These are phyloP conservation scores for Puccinellia tenuiflora DNA, from an alignment of 176 grass and related monocot genomes.

Conservation along the genomic window DNA sequence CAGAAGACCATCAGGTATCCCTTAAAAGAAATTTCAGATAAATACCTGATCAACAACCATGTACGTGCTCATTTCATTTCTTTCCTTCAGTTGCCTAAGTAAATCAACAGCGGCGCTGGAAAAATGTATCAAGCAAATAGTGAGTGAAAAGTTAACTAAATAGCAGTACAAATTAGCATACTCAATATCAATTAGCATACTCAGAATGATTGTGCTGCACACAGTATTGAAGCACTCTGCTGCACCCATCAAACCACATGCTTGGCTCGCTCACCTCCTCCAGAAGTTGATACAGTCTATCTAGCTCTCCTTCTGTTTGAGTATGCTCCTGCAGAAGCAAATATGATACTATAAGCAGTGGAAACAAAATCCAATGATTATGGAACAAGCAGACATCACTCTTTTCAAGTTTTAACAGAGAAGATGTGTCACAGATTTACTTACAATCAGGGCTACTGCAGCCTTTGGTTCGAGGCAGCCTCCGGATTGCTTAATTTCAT, in stretches of 20 bases:
- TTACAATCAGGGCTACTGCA: constrained; percentile 69
- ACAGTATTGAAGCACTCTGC: constrained; percentile 69
- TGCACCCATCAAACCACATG: constrained; percentile 72
- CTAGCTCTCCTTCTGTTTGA: constrained; percentile 64
- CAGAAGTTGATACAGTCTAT: constrained; percentile 64
- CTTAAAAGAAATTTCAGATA: background rate
- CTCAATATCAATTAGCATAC: constrained; percentile 50
- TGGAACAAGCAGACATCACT: constrained; percentile 5
- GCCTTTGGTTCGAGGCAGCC: constrained; percentile 57
- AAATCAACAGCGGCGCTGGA: constrained; percentile 66
- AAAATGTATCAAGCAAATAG: constrained; percentile 24
- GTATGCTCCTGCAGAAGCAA: constrained; percentile 65
- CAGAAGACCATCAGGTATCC: background rate
- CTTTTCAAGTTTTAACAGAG: background rate
- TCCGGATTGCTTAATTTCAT: constrained; percentile 70
- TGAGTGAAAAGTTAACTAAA: constrained; percentile 20
- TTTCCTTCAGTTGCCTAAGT: constrained; percentile 67
- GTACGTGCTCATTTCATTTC: constrained; percentile 53
- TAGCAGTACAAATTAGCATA: constrained; percentile 29
- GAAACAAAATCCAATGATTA: constrained; percentile 1
- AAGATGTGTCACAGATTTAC: constrained; percentile 24
- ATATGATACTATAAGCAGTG: constrained; percentile 11
- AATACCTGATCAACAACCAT: constrained; percentile 77
- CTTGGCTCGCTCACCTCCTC: constrained; percentile 58
- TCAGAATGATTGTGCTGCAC: constrained; percentile 52